Percentiles rank a stretch among this genome's conserved stretches.
These are phyloP conservation scores for Osmanthus fragrans DNA, from an alignment of 257 asterid genomes.

Conservation along the genomic window DNA sequence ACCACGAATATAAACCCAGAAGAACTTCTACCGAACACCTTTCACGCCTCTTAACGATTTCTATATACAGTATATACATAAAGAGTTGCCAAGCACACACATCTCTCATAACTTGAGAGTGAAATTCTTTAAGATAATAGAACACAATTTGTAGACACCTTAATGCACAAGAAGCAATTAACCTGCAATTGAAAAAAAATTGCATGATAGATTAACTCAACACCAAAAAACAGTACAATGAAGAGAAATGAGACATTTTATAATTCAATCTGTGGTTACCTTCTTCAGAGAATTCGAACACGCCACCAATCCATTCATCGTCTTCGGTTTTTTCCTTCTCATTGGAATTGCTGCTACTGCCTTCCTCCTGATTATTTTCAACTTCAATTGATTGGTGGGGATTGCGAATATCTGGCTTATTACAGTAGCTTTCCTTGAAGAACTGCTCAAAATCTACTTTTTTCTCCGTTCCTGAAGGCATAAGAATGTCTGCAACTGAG, in stretches of 20 bases:
- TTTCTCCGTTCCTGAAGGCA: slow-evolving; percentile 25
- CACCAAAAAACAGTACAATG: background rate
- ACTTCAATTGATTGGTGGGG: slow-evolving; percentile 27
- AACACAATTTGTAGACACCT: slow-evolving; percentile 12
- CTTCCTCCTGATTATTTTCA: slow-evolving; percentile 27
- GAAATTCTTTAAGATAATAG: background rate
- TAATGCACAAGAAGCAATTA: slow-evolving; percentile 16
- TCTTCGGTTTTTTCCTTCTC: slow-evolving; percentile 49
- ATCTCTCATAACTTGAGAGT: background rate
- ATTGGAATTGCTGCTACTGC: slow-evolving; percentile 20
- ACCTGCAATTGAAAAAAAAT: slow-evolving; percentile 31
- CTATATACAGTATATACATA: background rate
- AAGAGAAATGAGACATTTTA: slow-evolving; percentile 9
- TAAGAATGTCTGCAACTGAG: slow-evolving; percentile 22
- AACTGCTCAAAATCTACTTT: slow-evolving; percentile 40
- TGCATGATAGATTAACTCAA: background rate
- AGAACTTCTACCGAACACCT: background rate
- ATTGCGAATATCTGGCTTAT: slow-evolving; percentile 32
- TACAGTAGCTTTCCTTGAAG: slow-evolving; percentile 53
- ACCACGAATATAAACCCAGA: background rate
- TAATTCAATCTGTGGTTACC: slow-evolving; percentile 30
- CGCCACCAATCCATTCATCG: slow-evolving; percentile 65
- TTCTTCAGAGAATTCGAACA: slow-evolving; percentile 68
- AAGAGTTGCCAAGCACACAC: background rate
- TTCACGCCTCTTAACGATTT: background rate